Evolutionary conservation across 2,329 filamentous ascomycete species (phyloP).

Genomic region (Davidsoniella virescens): DNA sequence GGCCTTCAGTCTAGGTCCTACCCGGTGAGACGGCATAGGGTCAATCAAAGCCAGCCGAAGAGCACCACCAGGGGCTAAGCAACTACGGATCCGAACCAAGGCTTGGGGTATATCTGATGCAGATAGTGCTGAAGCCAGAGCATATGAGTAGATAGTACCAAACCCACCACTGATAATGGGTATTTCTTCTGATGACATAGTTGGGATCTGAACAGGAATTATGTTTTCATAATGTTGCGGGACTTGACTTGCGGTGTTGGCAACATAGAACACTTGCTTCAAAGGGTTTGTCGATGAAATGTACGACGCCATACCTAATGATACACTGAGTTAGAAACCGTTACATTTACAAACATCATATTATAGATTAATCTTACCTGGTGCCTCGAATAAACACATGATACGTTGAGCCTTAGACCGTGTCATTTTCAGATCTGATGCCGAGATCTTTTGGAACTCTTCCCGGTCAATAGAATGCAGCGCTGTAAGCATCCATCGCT

Average conservation of each 20-base stretch:
- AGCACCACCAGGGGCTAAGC: conserved; percentile 36
- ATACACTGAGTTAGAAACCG: not conserved
- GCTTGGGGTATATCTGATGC: conserved; percentile 39
- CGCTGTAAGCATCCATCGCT: conserved; percentile 45
- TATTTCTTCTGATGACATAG: conserved; percentile 21
- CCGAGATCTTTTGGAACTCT: not conserved
- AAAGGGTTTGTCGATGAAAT: conserved; percentile 28
- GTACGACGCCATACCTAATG: conserved; percentile 31
- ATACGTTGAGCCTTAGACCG: conserved; percentile 16
- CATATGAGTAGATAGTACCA: conserved; percentile 34
- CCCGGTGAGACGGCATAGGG: conserved; percentile 38
- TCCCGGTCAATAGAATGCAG: conserved; percentile 28
- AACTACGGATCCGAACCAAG: conserved; percentile 38
- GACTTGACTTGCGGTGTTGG: conserved; percentile 17
- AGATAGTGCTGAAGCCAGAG: conserved; percentile 39
- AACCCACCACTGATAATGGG: conserved; percentile 29
- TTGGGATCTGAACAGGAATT: conserved; percentile 24
- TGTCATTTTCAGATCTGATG: conserved; percentile 1
- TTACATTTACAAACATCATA: not conserved
- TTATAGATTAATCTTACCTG: conserved; percentile 22
- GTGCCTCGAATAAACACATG: conserved; percentile 34
- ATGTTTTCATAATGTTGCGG: conserved; percentile 23
- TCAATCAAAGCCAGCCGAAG: conserved; percentile 47
- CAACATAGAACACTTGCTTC: conserved; percentile 30
- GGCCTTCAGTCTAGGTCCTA: conserved; percentile 38